Evolutionary conservation across 192 early-diverging fungal genomes (phyloP), one percentile per base, ranked within the genome.

Genomic region (Mortierella alpina): DNA sequence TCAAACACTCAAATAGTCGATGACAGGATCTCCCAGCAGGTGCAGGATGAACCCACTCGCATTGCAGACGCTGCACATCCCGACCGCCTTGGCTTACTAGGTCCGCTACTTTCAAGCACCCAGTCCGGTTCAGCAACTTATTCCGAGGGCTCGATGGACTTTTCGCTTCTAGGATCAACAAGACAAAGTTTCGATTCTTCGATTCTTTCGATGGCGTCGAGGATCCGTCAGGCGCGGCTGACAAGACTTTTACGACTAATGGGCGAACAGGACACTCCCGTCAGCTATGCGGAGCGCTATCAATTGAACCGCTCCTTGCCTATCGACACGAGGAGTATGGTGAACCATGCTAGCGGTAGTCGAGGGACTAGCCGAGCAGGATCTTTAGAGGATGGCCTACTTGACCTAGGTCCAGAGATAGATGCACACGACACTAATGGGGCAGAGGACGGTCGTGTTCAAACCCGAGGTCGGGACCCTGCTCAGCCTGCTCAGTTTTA

Each of bases 271-370:
- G 77, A 80, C 17, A 7, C 68, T 2, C 7, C 47, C 7, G 18
- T 41, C 0, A 56, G 62, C 8, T 72, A 72, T 14, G n/a, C 63
- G 7, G 69, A 69, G 17, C 56, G 68, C 14, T 48, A 64, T 31
- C 22, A 40, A 0, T 70, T 62, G 75, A 59, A 51, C 15, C 73
- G 55, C 40, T 63, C 51, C 41, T 46, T 20, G 10, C 67, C 68
- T 7, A 20, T 41, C 20, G 77, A 72, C 46, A 72, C 77, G 2
- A 66, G 59, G 31, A 80, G 70, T 55, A 72, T 80, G 69, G 12
- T 68, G 12, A 80, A 68, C 46, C 65, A 72, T 66, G 47, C 76
- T 13, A 63, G 76, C 47, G 58, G 64, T 6, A 79, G 76, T 44
- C 76, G 69, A 7, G 59, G 67, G 2, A 79, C 76, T 11, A 72